Evolutionary conservation across 2,329 filamentous ascomycete genomes (phyloP).

Genomic region (Fusarium sp.): DNA sequence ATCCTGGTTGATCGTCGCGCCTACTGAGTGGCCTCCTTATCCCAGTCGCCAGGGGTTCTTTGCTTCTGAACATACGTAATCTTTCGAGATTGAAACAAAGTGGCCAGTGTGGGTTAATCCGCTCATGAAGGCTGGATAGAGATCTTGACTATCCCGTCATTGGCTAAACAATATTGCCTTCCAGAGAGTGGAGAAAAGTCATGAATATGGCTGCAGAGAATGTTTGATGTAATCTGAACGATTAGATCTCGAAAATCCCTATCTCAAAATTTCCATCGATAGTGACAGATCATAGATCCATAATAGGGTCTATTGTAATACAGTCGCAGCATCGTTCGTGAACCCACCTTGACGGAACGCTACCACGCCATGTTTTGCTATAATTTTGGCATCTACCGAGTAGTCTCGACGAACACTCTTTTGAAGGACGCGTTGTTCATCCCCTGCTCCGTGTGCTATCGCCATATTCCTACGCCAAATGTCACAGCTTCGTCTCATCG

Average conservation of each 20-base stretch:
- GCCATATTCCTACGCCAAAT: not conserved
- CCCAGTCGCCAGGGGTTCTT: slow-evolving; percentile 9
- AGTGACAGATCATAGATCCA: not conserved
- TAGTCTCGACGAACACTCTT: not conserved
- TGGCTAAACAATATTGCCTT: no score
- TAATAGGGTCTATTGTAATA: not conserved
- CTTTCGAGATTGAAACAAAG: slow-evolving; percentile 13
- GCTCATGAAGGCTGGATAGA: no score
- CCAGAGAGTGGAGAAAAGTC: no score
- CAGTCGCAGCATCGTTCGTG: not conserved
- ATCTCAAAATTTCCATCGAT: not conserved
- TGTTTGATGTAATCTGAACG: no score
- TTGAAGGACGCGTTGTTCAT: not conserved
- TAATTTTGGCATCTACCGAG: not conserved
- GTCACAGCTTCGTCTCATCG: slow-evolving; percentile 7
- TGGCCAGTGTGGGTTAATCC: not conserved
- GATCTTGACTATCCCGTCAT: no score
- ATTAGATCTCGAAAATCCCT: no score
- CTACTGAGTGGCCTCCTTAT: slow-evolving; percentile 9
- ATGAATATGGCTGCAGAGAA: no score
- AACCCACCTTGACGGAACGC: not conserved
- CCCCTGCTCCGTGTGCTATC: not conserved
- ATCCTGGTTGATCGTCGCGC: slow-evolving; percentile 30
- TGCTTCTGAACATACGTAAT: not conserved
- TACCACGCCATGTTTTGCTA: not conserved